Evolutionary conservation across 805 yeast species (phyloP).

Genomic region (Komagataella ulmi): DNA sequence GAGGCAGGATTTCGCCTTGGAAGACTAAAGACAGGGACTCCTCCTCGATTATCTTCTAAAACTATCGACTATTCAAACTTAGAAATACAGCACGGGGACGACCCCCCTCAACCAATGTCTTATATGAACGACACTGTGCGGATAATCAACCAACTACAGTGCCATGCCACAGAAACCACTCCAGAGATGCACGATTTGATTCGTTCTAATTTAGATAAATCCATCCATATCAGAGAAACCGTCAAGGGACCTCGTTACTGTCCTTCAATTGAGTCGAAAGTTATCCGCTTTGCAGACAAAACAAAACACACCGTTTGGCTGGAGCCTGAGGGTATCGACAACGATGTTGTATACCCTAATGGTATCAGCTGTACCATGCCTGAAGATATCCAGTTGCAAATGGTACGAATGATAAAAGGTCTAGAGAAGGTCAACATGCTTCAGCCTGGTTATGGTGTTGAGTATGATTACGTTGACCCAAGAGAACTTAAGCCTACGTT

Average conservation of each 20-base stretch:
- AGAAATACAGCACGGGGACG: constrained; percentile 65
- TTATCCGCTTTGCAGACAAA: constrained; percentile 69
- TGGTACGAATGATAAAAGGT: constrained; percentile 75
- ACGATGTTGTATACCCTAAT: constrained; percentile 86
- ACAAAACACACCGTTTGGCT: constrained; percentile 78
- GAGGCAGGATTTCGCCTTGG: constrained; percentile 78
- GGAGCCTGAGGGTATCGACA: constrained; percentile 89
- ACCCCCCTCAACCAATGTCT: constrained; percentile 85
- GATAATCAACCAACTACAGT: constrained; percentile 46
- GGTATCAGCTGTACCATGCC: constrained; percentile 97
- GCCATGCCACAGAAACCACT: constrained; percentile 74
- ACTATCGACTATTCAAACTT: constrained; percentile 60
- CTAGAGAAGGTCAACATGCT: constrained; percentile 77
- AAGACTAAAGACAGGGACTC: constrained; percentile 92
- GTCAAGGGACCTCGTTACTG: constrained; percentile 96
- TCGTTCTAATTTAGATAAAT: constrained; percentile 56
- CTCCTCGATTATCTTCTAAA: constrained; percentile 68
- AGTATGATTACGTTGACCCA: constrained; percentile 93
- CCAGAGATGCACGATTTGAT: constrained; percentile 60
- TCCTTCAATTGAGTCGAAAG: constrained; percentile 89
- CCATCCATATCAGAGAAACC: constrained; percentile 85
- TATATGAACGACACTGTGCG: constrained; percentile 59
- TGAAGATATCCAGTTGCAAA: constrained; percentile 68
- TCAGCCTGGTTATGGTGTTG: constrained; percentile 98
- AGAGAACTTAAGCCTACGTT: constrained; percentile 65